These are phyloP conservation scores for Serendipita sp. DNA, from an alignment of 768 basidiomycete genomes.

Conservation along the genomic window DNA sequence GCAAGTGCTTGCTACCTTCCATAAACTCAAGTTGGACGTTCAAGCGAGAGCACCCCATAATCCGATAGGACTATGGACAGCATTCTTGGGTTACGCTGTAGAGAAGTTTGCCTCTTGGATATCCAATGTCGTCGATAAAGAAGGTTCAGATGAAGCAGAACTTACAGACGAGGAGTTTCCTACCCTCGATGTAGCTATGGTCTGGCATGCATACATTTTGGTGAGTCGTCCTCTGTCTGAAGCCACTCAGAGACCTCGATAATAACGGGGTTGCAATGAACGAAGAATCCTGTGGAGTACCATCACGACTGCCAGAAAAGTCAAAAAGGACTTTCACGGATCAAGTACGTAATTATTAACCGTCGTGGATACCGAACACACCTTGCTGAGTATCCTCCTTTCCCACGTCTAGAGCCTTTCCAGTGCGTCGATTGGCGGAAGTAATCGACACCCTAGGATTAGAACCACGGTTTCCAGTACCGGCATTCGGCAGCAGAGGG, in stretches of 20 bases:
- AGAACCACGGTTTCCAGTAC: background rate
- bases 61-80: background rate
- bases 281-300: background rate
- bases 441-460: background rate
- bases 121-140: slow-evolving; percentile 5
- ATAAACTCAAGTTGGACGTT: slow-evolving; percentile 6
- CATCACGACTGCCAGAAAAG: slow-evolving; percentile 6
- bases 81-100: background rate
- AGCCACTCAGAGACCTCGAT: background rate
- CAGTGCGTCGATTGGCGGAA: background rate
- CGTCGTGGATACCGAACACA: too few relatives aligned
- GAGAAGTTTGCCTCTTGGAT: slow-evolving; percentile 6
- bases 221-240: background rate
- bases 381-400: too few relatives aligned
- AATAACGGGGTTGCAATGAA: background rate
- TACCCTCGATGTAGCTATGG: slow-evolving; percentile 5
- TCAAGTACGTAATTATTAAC: background rate
- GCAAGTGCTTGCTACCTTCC: background rate
- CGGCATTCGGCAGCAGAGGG: background rate
- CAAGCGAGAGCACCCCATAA: background rate
- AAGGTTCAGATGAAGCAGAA: background rate
- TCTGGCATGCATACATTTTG: slow-evolving; percentile 3
- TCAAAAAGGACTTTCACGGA: background rate
- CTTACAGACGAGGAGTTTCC: background rate
- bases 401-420: background rate